A percentile compares a stretch with the other conserved stretches of the same genome.
phyloP scores from a whole-genome alignment of 345 rosid genomes.

The Mercurialis annua region DNA sequence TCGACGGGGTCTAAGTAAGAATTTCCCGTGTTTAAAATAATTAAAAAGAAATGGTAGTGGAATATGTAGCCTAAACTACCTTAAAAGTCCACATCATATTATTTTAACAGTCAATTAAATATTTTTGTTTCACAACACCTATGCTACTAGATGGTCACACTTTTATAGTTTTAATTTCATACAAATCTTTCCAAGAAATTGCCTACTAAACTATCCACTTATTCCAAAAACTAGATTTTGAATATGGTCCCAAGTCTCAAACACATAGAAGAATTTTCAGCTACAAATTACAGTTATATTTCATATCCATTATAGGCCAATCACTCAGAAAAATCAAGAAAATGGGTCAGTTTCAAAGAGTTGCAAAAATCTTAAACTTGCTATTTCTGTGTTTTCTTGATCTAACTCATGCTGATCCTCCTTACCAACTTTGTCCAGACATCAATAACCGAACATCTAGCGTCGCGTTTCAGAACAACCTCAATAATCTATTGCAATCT shows the following conservation, averaged over 20 bases:
- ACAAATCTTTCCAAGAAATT: neutral
- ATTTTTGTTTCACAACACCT: neutral
- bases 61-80: too few relatives aligned
- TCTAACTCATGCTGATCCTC: conserved; percentile 9
- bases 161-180: too few relatives aligned
- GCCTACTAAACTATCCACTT: neutral
- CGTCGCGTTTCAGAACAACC: conserved; percentile 10
- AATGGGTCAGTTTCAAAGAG: neutral
- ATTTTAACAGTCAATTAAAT: neutral
- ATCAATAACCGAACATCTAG: neutral
- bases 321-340: neutral
- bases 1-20: too few relatives aligned
- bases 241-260: neutral
- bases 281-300: neutral
- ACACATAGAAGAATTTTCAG: neutral
- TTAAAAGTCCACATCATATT: too few relatives aligned
- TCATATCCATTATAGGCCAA: neutral
- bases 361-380: neutral
- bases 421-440: neutral
- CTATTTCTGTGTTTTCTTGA: neutral
- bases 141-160: too few relatives aligned
- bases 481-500: conserved; percentile 11
- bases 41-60: too few relatives aligned
- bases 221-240: neutral
- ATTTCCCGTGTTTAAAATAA: too few relatives aligned